These are phyloP conservation scores for Nemania sp. DNA, from an alignment of 2,329 filamentous ascomycete species.

Conservation along the genomic window DNA sequence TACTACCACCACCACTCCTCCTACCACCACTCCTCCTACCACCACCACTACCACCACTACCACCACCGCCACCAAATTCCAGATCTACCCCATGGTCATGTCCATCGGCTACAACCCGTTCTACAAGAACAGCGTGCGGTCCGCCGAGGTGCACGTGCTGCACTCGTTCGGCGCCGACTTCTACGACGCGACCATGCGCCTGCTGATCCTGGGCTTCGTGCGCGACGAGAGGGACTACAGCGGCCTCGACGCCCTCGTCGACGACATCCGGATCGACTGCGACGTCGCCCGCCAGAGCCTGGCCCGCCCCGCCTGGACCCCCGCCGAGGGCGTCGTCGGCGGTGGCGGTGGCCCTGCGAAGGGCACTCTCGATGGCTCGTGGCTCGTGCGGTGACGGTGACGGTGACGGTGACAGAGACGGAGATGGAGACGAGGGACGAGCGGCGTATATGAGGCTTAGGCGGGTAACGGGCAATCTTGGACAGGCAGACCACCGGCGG, in stretches of 20 bases:
- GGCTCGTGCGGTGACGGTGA: constrained; percentile 39
- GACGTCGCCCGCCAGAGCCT: constrained; percentile 78
- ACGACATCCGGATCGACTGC: constrained; percentile 89
- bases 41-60: background rate
- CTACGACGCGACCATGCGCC: constrained; percentile 78
- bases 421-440: too few relatives aligned
- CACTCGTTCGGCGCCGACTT: constrained; percentile 79
- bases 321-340: constrained; percentile 45
- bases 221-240: constrained; percentile 88
- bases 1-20: background rate
- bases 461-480: too few relatives aligned
- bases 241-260: constrained; percentile 78
- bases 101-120: constrained; percentile 96
- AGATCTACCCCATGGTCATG: constrained; percentile 85
- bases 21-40: background rate
- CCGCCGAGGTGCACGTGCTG: constrained; percentile 89
- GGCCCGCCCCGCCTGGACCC: constrained; percentile 64
- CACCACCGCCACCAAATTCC: constrained; percentile 26
- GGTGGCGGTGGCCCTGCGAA: constrained; percentile 37
- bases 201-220: constrained; percentile 85
- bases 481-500: background rate
- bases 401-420: too few relatives aligned
- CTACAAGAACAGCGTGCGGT: constrained; percentile 88
- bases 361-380: constrained; percentile 38
- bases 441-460: too few relatives aligned